Conservation (phyloP, 139 green algal genomes). For the Microglena sp. region DNA sequence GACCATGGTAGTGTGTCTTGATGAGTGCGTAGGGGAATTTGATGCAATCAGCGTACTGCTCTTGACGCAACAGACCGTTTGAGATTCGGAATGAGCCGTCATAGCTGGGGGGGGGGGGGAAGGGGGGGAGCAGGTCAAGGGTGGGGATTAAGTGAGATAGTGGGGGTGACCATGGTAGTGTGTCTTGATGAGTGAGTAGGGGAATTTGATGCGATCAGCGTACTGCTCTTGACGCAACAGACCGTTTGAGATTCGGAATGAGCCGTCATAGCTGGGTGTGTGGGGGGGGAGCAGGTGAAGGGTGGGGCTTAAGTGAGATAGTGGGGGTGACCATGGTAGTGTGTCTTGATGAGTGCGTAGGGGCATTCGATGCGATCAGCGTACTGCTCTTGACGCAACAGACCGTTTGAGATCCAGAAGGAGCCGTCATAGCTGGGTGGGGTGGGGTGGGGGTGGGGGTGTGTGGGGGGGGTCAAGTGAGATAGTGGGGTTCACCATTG, state of each 20-base stretch:
- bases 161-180: no score
- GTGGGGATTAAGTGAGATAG: no score
- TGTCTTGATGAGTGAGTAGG: conserved; percentile 24
- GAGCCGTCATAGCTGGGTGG: conserved; percentile 16
- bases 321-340: no score
- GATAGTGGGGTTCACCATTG: no score
- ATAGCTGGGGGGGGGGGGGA: no score
- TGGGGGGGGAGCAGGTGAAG: no score
- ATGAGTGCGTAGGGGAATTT: conserved; percentile 30
- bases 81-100: conserved; percentile 13
- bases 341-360: conserved; percentile 21
- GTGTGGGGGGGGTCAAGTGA: no score
- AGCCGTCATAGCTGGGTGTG: conserved; percentile 17
- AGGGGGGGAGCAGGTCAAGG: no score
- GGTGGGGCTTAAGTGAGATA: no score
- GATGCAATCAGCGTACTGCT: conserved; percentile 22
- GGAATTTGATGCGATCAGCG: conserved; percentile 30
- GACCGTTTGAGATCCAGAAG: conserved; percentile 16
- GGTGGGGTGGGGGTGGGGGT: no score
- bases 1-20: no score
- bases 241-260: conserved; percentile 15
- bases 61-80: conserved; percentile 25
- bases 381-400: conserved; percentile 22
- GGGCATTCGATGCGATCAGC: conserved; percentile 32
- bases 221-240: conserved; percentile 23